Evolutionary conservation across 73 alveolate genomes (phyloP), one percentile per base, ranked within the genome.

Genomic region (Paramecium octaurelia): DNA sequence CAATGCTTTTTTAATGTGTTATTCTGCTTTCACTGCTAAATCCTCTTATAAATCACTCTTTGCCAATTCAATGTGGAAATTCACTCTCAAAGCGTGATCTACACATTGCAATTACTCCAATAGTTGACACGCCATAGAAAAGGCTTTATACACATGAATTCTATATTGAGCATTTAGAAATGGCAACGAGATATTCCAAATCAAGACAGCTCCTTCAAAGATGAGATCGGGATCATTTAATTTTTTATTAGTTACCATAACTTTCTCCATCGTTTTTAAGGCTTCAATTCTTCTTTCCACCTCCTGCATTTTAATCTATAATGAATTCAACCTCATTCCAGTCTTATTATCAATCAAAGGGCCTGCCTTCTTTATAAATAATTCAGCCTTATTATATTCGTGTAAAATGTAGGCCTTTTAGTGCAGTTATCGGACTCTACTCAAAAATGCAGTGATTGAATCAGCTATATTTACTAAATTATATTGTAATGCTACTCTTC

Each of bases 161-260:
- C 99, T 89, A 31, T 97, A 95, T 58, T 98, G 93, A 85, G 95
- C 95, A 93, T 97, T 98, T 27, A 98, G 94, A 46, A 98, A 94
- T 21, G 99, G 99, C 75, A 96, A 92, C 10, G 99, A 97, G 64
- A 96, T 97, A 95, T 98, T 98, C 98, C 99, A 98, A 24, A 98
- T 98, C 42, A 98, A 93, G 54, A 97, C 96, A 60, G 99, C 97
- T 38, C 99, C 99, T 93, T 98, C 99, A 92, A 96, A 97, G 16
- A 98, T 96, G 24, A 98, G 94, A 93, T 98, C 99, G 57, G 99
- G 98, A 93, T 98, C 99, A 46, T 95, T 95, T 44, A 98, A 95
- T 92, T 99, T 95, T 71, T 96, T 97, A 86, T 98, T 97, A 16
- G 99, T 98, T 11, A 97, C 97, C 97, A 98, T 97, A 40, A 89